Evolutionary conservation across 495 filamentous ascomycete genomes (phyloP).

Genomic region (Podospora fimiseda): DNA sequence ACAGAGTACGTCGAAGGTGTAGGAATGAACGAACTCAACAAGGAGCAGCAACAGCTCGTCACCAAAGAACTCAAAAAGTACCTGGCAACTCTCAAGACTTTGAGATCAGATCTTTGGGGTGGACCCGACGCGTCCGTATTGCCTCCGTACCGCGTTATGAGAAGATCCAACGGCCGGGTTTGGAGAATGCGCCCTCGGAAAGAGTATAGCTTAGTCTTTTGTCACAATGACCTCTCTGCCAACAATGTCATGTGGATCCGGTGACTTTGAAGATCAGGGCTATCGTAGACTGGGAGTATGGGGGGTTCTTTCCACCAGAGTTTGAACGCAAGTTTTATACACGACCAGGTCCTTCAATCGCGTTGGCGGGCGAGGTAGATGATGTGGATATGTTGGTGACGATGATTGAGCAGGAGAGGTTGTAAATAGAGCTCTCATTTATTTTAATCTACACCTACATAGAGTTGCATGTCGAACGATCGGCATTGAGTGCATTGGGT

Average conservation of each 20-base stretch:
- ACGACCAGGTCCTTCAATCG: conserved; percentile 5
- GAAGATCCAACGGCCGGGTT: conserved; percentile 5
- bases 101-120: conserved; percentile 6
- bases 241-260: conserved; percentile 14
- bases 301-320: conserved; percentile 8
- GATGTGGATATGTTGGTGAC: too few relatives aligned
- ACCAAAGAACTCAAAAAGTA: conserved; percentile 5
- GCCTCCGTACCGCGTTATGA: conserved; percentile 10
- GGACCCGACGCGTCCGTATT: conserved; percentile 10
- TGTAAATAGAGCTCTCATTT: too few relatives aligned
- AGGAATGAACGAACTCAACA: conserved; percentile 9
- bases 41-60: conserved; percentile 5
- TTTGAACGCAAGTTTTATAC: conserved; percentile 11
- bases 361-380: conserved; percentile 10
- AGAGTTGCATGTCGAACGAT: too few relatives aligned
- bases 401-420: too few relatives aligned
- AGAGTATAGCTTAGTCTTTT: conserved; percentile 9
- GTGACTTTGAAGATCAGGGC: conserved; percentile 9
- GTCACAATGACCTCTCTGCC: conserved; percentile 11
- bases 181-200: background rate
- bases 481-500: too few relatives aligned
- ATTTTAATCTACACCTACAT: too few relatives aligned
- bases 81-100: conserved; percentile 3
- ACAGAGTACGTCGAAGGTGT: conserved; percentile 12
- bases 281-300: conserved; percentile 16